Evolutionary conservation across 345 rosid species (phyloP).

Genomic region (Euclidium syriacum): DNA sequence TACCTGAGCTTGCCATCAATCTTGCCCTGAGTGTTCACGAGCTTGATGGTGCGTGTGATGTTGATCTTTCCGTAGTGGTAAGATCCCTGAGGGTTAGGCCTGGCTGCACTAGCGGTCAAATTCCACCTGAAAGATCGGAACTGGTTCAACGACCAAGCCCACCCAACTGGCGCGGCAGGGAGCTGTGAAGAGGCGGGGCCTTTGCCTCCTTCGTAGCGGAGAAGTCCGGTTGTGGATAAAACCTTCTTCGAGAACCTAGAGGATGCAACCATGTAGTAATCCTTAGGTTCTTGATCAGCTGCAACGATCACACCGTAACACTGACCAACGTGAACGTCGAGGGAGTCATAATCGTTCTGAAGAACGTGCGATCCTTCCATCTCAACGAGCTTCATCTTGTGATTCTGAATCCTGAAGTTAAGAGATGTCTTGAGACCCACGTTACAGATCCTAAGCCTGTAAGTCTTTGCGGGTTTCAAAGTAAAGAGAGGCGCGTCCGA

Average conservation of each 20-base stretch:
- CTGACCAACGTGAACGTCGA: slow-evolving; percentile 65
- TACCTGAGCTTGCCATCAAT: slow-evolving; percentile 52
- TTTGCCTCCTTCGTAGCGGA: slow-evolving; percentile 43
- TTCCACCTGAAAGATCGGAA: slow-evolving; percentile 77
- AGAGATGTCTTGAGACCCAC: slow-evolving; percentile 54
- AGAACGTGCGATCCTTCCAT: slow-evolving; percentile 68
- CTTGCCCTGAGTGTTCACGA: slow-evolving; percentile 41
- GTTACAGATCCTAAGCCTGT: slow-evolving; percentile 65
- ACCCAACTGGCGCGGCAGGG: slow-evolving; percentile 52
- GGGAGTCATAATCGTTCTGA: slow-evolving; percentile 58
- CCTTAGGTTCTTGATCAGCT: slow-evolving; percentile 47
- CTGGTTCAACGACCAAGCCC: slow-evolving; percentile 78
- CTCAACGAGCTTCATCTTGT: slow-evolving; percentile 59
- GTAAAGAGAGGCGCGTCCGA: slow-evolving; percentile 44
- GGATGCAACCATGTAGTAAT: slow-evolving; percentile 62
- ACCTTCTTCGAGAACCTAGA: slow-evolving; percentile 45
- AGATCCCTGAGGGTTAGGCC: slow-evolving; percentile 89
- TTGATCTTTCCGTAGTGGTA: slow-evolving; percentile 66
- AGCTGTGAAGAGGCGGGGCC: slow-evolving; percentile 41
- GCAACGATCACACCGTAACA: slow-evolving; percentile 51
- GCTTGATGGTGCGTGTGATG: slow-evolving; percentile 61
- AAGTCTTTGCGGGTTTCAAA: slow-evolving; percentile 52
- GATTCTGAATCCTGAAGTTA: slow-evolving; percentile 63
- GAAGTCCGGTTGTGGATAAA: slow-evolving; percentile 35
- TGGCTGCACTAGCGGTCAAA: slow-evolving; percentile 69